These are phyloP conservation scores for Parsonsia alboflavescens DNA, from an alignment of 257 asterid species.

Conservation along the genomic window DNA sequence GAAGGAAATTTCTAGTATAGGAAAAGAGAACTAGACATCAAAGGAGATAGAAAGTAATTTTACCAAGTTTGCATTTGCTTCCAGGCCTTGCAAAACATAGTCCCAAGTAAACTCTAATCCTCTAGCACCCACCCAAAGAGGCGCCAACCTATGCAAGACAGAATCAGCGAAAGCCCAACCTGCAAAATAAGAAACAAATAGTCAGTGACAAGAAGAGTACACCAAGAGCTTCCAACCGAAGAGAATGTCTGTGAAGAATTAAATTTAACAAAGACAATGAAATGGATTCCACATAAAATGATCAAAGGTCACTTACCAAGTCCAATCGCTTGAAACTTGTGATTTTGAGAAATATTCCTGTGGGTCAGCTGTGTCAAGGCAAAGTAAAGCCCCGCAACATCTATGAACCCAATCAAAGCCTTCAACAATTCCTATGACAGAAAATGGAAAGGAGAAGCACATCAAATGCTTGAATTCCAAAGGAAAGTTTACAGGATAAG, in stretches of 20 bases:
- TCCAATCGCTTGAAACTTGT: constrained; percentile 99
- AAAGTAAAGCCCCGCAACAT: constrained; percentile 94
- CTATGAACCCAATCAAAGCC: constrained; percentile 90
- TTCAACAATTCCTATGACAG: constrained; percentile 72
- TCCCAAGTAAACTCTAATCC: constrained; percentile 99
- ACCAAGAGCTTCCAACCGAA: not conserved
- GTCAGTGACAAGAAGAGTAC: constrained; percentile 10
- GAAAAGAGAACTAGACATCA: not conserved
- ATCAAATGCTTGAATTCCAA: not conserved
- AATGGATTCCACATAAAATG: not conserved
- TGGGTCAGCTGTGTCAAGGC: constrained; percentile 94
- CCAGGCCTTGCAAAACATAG: constrained; percentile 90
- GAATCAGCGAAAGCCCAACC: constrained; percentile 99
- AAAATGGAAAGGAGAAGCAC: constrained; percentile 11
- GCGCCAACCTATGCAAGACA: constrained; percentile 89
- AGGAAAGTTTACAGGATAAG: not conserved
- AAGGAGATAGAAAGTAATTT: not conserved
- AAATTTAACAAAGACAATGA: not conserved
- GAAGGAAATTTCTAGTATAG: not conserved
- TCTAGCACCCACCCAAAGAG: constrained; percentile 99
- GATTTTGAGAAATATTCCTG: constrained; percentile 97
- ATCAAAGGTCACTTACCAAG: constrained; percentile 55
- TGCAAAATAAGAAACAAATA: constrained; percentile 29
- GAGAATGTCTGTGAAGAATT: not conserved
- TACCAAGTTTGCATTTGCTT: constrained; percentile 97